Base-by-base conservation (phyloP, 495 filamentous ascomycete genomes). In the Neurospora sp. region DNA sequence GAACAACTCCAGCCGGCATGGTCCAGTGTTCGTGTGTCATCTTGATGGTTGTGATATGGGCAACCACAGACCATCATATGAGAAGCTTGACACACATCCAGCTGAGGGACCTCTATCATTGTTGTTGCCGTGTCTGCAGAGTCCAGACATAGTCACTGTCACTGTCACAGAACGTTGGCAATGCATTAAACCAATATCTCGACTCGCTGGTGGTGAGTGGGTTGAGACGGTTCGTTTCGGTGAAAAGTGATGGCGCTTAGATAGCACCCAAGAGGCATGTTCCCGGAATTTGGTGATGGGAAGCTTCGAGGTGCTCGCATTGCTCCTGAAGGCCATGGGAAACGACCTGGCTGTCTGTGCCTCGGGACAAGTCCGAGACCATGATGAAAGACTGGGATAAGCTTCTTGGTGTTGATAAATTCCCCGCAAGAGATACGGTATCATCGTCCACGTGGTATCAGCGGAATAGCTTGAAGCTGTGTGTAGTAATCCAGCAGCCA, bases 141-240 rank as follows among this genome's bases (percentile, higher is more conserved):
- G 48, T 22, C 20, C 48, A 53, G 48, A 75, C 75, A 76, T 74
- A 44, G 71, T 77, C 71, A 74, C 75, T 72, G 73, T 78, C 76
- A 78, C 75, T 74, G 75, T 78, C 72, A 75, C 75, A 75, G 39
- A 22, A 12, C 16, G 20, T 27, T 39, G 31, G 3, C 39, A 41
- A 48, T 77, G 76, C 76, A 74, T 48, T 76, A 8, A 69, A 59
- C 73, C 70, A 70, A 70, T 73, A 71, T 69, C 53, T 40, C 14
- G 31, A 41, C 59, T 37, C 44, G 45, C 20, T 48, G 69, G 70
- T 1, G 27, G 14, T 69, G 38, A 61, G 3, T 59, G 71, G 14
- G 70, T 71, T 59, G 22, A 22, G 31, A 40, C 22, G 53, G 18
- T 40, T 48, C 27, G 59, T 40, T 31, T 27, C 40, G 42, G 37